Evolutionary conservation across 345 rosid genomes (phyloP).

Genomic region (Citrus glauca): DNA sequence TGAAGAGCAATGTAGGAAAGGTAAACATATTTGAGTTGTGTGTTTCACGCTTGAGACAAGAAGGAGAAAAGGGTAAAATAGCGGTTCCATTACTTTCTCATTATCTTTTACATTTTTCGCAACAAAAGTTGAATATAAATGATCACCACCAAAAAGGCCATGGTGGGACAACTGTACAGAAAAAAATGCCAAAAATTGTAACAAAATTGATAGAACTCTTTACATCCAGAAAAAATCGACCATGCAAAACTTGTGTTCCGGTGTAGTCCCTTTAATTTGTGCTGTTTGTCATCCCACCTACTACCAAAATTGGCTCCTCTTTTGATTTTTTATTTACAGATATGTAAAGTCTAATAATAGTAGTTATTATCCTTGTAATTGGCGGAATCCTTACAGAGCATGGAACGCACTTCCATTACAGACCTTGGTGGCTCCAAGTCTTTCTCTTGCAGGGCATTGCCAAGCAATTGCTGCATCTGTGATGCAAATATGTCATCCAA

Average conservation of each 20-base stretch:
- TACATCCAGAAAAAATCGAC: not conserved
- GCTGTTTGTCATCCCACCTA: not conserved
- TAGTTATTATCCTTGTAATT: conserved; percentile 40
- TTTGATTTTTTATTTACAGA: not conserved
- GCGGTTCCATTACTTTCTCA: not conserved
- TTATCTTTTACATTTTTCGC: not conserved
- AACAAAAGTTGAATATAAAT: not conserved
- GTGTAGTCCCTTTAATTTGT: not conserved
- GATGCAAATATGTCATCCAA: conserved; percentile 81
- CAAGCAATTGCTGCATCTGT: conserved; percentile 87
- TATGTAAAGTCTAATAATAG: conserved; percentile 26
- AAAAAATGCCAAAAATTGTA: not conserved
- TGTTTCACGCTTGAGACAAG: not conserved
- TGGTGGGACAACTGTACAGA: conserved; percentile 10
- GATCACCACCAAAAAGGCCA: conserved; percentile 8
- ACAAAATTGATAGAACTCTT: not conserved
- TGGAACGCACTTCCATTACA: conserved; percentile 78
- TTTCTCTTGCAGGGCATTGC: conserved; percentile 62
- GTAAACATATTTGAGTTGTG: not conserved
- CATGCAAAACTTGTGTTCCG: not conserved
- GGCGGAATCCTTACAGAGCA: conserved; percentile 75
- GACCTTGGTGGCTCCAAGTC: conserved; percentile 87
- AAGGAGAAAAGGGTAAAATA: not conserved
- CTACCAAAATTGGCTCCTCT: not conserved
- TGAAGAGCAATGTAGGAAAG: not conserved